These are phyloP conservation scores for Pleurotus giganteus DNA, from an alignment of 768 basidiomycete species.

Conservation along the genomic window DNA sequence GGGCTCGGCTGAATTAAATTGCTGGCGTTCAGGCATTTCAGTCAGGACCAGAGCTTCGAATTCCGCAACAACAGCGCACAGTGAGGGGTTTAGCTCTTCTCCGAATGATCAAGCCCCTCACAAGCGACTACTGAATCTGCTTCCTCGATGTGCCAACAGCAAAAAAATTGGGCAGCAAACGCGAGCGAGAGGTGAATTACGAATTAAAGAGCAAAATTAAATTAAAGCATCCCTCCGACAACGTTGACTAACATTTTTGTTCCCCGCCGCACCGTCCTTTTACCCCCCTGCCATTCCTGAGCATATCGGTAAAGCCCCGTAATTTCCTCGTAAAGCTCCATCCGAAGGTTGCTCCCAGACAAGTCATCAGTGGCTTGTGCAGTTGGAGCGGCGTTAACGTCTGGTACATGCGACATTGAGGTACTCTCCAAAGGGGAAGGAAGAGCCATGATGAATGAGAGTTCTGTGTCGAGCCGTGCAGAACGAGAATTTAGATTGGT, in stretches of 20 bases:
- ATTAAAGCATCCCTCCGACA: slow-evolving; percentile 15
- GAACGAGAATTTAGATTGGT: slow-evolving; percentile 94
- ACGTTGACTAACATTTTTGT: slow-evolving; percentile 12
- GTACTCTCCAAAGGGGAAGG: slow-evolving; percentile 35
- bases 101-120: too few relatives aligned
- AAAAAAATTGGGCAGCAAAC: too few relatives aligned
- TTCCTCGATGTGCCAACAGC: too few relatives aligned
- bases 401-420: neutral
- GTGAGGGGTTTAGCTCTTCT: too few relatives aligned
- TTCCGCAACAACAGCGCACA: too few relatives aligned
- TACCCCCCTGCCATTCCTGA: slow-evolving; percentile 6
- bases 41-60: too few relatives aligned
- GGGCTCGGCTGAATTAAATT: too few relatives aligned
- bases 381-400: neutral
- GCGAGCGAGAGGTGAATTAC: too few relatives aligned
- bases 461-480: slow-evolving; percentile 85
- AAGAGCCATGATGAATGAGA: slow-evolving; percentile 82
- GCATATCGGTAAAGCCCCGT: slow-evolving; percentile 5
- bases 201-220: too few relatives aligned
- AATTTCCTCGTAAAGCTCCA: slow-evolving; percentile 12
- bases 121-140: too few relatives aligned
- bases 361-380: too few relatives aligned
- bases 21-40: too few relatives aligned
- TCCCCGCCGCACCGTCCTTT: slow-evolving; percentile 12
- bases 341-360: slow-evolving; percentile 1